Evolutionary conservation across 306 rosid species (phyloP).

Genomic region (Ormosia semicastrata): DNA sequence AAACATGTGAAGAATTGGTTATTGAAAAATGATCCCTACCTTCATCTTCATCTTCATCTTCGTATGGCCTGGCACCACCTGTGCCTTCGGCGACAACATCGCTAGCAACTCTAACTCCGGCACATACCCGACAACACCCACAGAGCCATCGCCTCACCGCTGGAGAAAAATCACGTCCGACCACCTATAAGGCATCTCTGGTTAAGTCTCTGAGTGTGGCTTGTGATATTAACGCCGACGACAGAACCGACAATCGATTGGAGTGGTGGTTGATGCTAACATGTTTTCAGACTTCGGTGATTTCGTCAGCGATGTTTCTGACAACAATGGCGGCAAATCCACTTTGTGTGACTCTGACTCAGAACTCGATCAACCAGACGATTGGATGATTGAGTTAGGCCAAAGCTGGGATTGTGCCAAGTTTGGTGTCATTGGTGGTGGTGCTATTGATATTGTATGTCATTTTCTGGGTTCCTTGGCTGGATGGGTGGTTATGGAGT

Average conservation of each 20-base stretch:
- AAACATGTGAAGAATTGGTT: too few relatives aligned
- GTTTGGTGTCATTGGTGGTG: constrained; percentile 71
- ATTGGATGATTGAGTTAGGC: constrained; percentile 99
- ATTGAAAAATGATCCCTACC: too few relatives aligned
- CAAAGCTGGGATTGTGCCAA: constrained; percentile 84
- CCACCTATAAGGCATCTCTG: too few relatives aligned
- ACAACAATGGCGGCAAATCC: constrained; percentile 99
- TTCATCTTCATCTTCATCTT: too few relatives aligned
- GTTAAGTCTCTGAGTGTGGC: constrained; percentile 89
- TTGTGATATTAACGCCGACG: constrained; percentile 91
- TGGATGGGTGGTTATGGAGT: too few relatives aligned
- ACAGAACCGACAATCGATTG: constrained; percentile 72
- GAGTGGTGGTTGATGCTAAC: constrained; percentile 99
- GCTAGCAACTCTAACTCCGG: too few relatives aligned
- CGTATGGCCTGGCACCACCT: too few relatives aligned
- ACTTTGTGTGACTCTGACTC: constrained; percentile 70
- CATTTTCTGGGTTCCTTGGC: too few relatives aligned
- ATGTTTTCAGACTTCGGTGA: constrained; percentile 92
- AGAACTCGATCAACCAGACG: constrained; percentile 71
- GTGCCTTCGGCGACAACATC: too few relatives aligned
- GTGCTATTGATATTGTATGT: constrained; percentile 82
- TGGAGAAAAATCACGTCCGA: too few relatives aligned
- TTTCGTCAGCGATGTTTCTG: constrained; percentile 95
- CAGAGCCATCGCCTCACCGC: too few relatives aligned
- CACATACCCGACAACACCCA: too few relatives aligned